These are phyloP conservation scores for Acidiella bohemica DNA, from an alignment of 495 filamentous ascomycete genomes.

Conservation along the genomic window DNA sequence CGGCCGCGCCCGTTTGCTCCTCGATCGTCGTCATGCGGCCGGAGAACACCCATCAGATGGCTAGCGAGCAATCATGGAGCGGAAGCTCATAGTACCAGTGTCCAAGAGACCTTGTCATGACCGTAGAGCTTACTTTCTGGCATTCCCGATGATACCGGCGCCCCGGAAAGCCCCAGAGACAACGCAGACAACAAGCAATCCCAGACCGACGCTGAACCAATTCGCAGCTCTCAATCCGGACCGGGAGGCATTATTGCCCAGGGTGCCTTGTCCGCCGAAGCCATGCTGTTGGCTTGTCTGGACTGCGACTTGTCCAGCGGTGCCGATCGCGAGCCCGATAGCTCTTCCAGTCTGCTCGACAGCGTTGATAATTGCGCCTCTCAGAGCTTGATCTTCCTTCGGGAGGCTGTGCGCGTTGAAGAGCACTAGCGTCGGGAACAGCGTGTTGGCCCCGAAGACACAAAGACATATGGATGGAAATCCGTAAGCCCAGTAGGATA, in stretches of 20 bases:
- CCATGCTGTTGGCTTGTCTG: conserved; percentile 28
- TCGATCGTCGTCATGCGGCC: too few species aligned
- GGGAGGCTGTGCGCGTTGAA: conserved; percentile 46
- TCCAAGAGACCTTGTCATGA: too few species aligned
- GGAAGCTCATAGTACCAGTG: too few species aligned
- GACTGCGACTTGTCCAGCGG: conserved; percentile 43
- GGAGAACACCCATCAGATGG: too few species aligned
- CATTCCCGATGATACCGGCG: conserved; percentile 21
- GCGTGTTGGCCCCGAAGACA: conserved; percentile 45
- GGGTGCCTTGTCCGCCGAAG: conserved; percentile 15
- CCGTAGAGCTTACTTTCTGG: conserved; percentile 15
- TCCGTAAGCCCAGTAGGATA: conserved; percentile 46
- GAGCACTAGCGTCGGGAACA: conserved; percentile 44
- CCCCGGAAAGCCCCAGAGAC: conserved; percentile 22
- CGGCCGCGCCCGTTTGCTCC: too few species aligned
- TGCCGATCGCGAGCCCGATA: conserved; percentile 43
- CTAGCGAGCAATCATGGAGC: too few species aligned
- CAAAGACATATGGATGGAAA: conserved; percentile 45
- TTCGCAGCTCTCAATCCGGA: conserved; percentile 39
- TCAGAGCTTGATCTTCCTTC: conserved; percentile 46
- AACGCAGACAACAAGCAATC: conserved; percentile 12
- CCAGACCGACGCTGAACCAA: conserved; percentile 39
- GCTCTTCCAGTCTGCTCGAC: conserved; percentile 44
- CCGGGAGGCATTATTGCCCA: conserved; percentile 31
- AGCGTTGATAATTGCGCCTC: conserved; percentile 47